phyloP scores from a whole-genome alignment of 257 asterid genomes.

The Handroanthus guayacan region DNA sequence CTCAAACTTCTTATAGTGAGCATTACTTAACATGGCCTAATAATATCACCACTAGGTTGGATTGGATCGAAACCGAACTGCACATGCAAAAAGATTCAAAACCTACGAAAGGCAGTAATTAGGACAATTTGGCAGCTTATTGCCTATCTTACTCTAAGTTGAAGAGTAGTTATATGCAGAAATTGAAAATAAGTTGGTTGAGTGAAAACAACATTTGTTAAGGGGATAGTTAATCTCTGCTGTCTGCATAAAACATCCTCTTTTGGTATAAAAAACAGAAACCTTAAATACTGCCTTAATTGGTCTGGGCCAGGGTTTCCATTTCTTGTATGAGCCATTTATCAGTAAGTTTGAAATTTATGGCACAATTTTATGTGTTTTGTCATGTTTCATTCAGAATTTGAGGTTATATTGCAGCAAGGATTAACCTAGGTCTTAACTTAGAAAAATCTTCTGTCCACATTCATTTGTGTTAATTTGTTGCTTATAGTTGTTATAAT shows the following conservation, averaged over 20 bases:
- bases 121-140: no score
- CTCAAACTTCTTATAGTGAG: no score
- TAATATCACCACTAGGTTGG: no score
- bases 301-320: constrained; percentile 58
- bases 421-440: constrained; percentile 28
- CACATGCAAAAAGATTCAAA: no score
- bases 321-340: constrained; percentile 47
- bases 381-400: constrained; percentile 12
- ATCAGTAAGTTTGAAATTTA: constrained; percentile 43
- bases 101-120: no score
- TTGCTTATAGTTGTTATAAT: constrained; percentile 33
- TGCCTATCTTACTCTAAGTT: constrained; percentile 20
- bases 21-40: no score
- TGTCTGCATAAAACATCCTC: constrained; percentile 42
- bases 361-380: constrained; percentile 25
- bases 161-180: constrained; percentile 17
- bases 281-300: constrained; percentile 54
- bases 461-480: constrained; percentile 44
- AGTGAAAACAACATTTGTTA: constrained; percentile 48
- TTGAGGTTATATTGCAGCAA: constrained; percentile 35
- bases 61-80: no score
- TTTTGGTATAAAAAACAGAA: constrained; percentile 49
- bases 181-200: constrained; percentile 43
- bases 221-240: constrained; percentile 43
- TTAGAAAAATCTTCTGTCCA: constrained; percentile 42